Evolutionary conservation across 768 basidiomycete species (phyloP).

Genomic region (Inosperma sp.): DNA sequence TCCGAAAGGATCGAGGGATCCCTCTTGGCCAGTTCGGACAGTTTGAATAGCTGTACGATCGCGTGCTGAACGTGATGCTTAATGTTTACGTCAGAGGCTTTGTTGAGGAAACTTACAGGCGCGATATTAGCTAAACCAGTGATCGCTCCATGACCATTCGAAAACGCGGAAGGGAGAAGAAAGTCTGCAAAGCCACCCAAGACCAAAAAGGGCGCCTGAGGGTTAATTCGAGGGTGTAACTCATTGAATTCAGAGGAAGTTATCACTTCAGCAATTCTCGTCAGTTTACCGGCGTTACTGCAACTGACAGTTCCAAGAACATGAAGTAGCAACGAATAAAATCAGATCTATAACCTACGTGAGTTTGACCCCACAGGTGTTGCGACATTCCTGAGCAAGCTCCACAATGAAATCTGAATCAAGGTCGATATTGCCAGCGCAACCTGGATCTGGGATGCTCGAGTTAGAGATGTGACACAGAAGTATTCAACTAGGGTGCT

Average conservation of each 20-base stretch:
- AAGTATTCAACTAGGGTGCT: slow-evolving; percentile 22
- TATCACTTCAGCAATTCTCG: slow-evolving; percentile 70
- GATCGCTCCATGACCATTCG: slow-evolving; percentile 82
- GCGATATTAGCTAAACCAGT: slow-evolving; percentile 84
- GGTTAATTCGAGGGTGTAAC: slow-evolving; percentile 63
- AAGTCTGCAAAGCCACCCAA: slow-evolving; percentile 86
- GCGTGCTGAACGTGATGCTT: slow-evolving; percentile 41
- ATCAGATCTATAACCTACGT: slow-evolving; percentile 45
- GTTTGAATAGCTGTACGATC: slow-evolving; percentile 53
- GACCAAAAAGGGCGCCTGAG: slow-evolving; percentile 70
- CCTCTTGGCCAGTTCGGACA: slow-evolving; percentile 52
- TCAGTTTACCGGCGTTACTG: slow-evolving; percentile 88
- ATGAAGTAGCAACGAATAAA: slow-evolving; percentile 7
- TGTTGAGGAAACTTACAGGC: slow-evolving; percentile 45
- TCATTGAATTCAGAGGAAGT: slow-evolving; percentile 52
- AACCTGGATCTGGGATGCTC: slow-evolving; percentile 63
- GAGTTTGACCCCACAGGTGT: slow-evolving; percentile 83
- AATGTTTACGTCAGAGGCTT: neutral
- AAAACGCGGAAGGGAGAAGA: slow-evolving; percentile 65
- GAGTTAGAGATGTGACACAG: slow-evolving; percentile 2
- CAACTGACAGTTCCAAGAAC: slow-evolving; percentile 45
- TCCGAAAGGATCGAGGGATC: slow-evolving; percentile 57
- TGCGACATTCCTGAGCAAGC: slow-evolving; percentile 70
- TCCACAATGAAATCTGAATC: slow-evolving; percentile 85
- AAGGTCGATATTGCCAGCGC: slow-evolving; percentile 84